Percentiles rank a stretch among this genome's conserved stretches.
Evolutionary conservation across 371 early-diverging fungal species (phyloP).

Genomic region (Apophysomyces ossiformis): DNA sequence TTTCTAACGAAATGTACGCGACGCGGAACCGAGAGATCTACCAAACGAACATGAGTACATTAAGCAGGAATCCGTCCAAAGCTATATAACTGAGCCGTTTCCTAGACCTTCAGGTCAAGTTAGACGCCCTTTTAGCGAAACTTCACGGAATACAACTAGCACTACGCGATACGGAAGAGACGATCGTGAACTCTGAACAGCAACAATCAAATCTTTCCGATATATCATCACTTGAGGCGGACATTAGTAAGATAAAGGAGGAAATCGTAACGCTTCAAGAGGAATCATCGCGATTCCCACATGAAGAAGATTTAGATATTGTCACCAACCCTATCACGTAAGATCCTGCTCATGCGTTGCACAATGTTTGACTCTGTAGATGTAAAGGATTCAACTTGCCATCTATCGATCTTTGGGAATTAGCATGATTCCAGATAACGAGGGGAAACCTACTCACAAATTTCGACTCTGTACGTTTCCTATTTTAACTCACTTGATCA

Average conservation of each 20-base stretch:
- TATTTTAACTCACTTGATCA: neutral
- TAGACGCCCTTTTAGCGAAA: neutral
- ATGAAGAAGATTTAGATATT: neutral
- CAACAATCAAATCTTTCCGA: neutral
- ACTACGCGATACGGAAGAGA: neutral
- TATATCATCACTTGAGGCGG: neutral
- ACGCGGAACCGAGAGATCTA: neutral
- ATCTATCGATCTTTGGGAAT: constrained; percentile 3
- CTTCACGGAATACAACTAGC: constrained; percentile 1
- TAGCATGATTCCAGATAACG: neutral
- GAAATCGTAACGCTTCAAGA: neutral
- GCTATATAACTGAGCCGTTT: neutral
- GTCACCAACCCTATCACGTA: neutral
- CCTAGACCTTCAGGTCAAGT: neutral
- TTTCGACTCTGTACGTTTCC: neutral
- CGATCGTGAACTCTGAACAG: neutral
- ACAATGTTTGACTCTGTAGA: neutral
- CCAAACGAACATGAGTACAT: neutral
- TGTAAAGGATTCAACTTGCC: neutral
- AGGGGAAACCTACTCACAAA: neutral
- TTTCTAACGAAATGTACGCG: neutral
- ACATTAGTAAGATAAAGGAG: neutral
- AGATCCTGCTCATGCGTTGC: neutral
- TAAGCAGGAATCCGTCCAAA: no score
- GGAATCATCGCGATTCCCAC: neutral